phyloP scores from a whole-genome alignment of 257 asterid species.

The Craterostigma plantagineum region DNA sequence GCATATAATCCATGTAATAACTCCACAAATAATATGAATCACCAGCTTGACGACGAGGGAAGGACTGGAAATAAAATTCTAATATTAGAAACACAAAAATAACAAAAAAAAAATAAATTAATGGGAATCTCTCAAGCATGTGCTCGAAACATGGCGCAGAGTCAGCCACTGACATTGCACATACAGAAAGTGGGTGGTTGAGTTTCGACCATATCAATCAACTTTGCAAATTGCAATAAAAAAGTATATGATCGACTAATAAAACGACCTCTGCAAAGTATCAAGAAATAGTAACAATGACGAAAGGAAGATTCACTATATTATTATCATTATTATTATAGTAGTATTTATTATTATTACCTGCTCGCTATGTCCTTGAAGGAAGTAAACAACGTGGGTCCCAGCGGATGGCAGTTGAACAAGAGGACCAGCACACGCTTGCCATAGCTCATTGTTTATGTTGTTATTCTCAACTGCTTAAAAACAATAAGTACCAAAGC shows the following conservation, averaged over 20 bases:
- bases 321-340: too few relatives aligned
- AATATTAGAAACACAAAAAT: not conserved
- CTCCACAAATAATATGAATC: too few relatives aligned
- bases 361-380: conserved; percentile 73
- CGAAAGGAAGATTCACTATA: too few relatives aligned
- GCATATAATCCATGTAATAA: too few relatives aligned
- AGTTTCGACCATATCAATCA: not conserved
- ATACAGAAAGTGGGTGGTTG: not conserved
- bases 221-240: not conserved
- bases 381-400: conserved; percentile 65
- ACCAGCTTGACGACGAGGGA: too few relatives aligned
- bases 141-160: too few relatives aligned
- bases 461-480: conserved; percentile 46
- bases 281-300: too few relatives aligned
- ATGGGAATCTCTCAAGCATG: not conserved
- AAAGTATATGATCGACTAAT: not conserved
- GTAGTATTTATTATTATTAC: too few relatives aligned
- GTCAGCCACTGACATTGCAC: not conserved
- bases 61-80: too few relatives aligned
- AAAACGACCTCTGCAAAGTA: too few relatives aligned
- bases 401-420: conserved; percentile 53
- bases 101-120: too few relatives aligned
- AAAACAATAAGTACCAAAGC: too few relatives aligned
- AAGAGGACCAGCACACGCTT: conserved; percentile 61
- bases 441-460: conserved; percentile 50